These are phyloP conservation scores for Thelonectria olida DNA, from an alignment of 2,329 filamentous ascomycete genomes.

Conservation along the genomic window DNA sequence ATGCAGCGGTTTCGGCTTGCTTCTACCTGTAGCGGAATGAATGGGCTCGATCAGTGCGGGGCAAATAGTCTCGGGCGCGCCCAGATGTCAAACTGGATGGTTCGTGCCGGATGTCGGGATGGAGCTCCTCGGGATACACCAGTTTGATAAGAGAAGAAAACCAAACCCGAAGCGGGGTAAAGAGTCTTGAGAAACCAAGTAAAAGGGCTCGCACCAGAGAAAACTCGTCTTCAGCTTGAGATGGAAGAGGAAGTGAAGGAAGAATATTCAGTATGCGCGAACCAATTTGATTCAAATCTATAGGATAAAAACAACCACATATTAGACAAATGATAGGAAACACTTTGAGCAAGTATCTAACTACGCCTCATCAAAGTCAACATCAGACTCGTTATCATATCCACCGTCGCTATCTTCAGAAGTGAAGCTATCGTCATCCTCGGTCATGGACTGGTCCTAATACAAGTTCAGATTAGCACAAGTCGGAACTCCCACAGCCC, in stretches of 20 bases:
- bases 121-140: no score
- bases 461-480: neutral
- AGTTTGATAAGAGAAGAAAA: no score
- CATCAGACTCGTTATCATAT: slow-evolving; percentile 6
- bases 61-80: neutral
- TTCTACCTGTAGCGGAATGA: neutral
- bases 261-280: no score
- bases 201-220: neutral
- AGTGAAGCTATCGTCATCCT: neutral
- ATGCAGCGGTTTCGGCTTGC: neutral
- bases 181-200: neutral
- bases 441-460: neutral
- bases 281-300: no score
- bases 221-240: neutral
- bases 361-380: slow-evolving; percentile 1
- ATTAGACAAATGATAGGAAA: no score
- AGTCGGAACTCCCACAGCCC: no score
- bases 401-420: slow-evolving; percentile 8
- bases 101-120: no score
- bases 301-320: no score
- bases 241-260: no score
- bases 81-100: neutral
- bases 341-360: no score
- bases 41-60: no score
- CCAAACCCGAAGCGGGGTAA: neutral